phyloP scores from a whole-genome alignment of 768 basidiomycete species.

The Russula ochroleuca region DNA sequence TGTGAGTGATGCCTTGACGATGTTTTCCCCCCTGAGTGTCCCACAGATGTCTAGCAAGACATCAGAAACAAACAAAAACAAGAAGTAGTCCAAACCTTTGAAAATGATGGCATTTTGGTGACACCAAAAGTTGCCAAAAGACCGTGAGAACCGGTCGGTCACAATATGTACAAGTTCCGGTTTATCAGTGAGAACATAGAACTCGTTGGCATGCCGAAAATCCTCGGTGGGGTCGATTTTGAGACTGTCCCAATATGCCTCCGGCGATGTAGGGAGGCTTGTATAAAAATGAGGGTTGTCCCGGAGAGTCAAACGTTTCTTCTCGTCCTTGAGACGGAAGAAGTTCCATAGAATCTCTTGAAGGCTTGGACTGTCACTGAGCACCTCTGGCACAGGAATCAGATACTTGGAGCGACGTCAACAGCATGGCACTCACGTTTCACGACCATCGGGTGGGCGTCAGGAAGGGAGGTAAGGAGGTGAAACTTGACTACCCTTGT shows the following conservation, averaged over 20 bases:
- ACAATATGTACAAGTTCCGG: neutral
- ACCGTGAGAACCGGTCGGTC: neutral
- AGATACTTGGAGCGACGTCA: neutral
- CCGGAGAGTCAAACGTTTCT: constrained; percentile 7
- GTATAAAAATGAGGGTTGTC: constrained; percentile 18
- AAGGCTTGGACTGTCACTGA: neutral
- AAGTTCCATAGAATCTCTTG: constrained; percentile 21
- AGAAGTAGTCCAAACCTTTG: too few relatives aligned
- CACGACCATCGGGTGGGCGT: neutral
- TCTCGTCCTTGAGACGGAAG: constrained; percentile 2
- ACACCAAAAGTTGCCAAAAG: too few relatives aligned
- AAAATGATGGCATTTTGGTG: too few relatives aligned
- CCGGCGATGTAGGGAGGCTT: neutral
- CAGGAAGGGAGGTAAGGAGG: constrained; percentile 3
- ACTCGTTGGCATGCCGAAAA: neutral
- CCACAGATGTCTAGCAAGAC: too few relatives aligned
- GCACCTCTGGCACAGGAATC: neutral
- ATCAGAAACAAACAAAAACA: neutral
- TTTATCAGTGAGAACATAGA: constrained; percentile 3
- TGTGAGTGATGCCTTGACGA: too few relatives aligned
- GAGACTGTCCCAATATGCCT: neutral
- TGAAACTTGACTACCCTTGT: neutral
- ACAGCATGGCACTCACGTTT: neutral
- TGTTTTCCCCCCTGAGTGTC: too few relatives aligned
- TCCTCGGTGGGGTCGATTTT: neutral